Evolutionary conservation across 1,284 basidiomycete species (phyloP).

Genomic region (Microbotryum silenes-acaulis): DNA sequence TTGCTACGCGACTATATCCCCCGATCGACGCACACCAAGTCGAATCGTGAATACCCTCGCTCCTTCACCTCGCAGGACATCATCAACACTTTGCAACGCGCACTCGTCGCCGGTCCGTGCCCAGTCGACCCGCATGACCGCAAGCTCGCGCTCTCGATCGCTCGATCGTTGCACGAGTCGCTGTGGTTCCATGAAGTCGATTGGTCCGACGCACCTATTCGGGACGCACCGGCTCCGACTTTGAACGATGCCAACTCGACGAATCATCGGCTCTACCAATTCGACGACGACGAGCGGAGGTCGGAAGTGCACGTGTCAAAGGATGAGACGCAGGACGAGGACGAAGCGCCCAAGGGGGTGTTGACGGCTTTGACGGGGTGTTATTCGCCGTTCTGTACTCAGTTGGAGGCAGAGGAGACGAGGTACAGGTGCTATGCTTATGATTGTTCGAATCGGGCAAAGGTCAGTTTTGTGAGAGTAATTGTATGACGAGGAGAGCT

Average conservation of each 20-base stretch:
- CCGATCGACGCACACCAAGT: slow-evolving; percentile 78
- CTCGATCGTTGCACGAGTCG: slow-evolving; percentile 79
- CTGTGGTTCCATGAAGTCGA: slow-evolving; percentile 89
- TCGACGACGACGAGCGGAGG: slow-evolving; percentile 46
- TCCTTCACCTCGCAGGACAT: slow-evolving; percentile 89
- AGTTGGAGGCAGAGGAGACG: slow-evolving; percentile 44
- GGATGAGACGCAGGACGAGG: slow-evolving; percentile 32
- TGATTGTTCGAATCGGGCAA: slow-evolving; percentile 59
- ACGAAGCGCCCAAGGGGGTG: slow-evolving; percentile 77
- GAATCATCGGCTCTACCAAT: slow-evolving; percentile 18
- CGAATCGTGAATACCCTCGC: slow-evolving; percentile 72
- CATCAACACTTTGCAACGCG: slow-evolving; percentile 56
- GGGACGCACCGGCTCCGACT: neutral
- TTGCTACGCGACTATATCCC: slow-evolving; percentile 79
- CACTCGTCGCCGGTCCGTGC: neutral
- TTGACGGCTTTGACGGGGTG: slow-evolving; percentile 54
- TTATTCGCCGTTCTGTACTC: slow-evolving; percentile 64
- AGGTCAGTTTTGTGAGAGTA: slow-evolving; percentile 4
- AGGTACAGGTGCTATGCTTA: slow-evolving; percentile 42
- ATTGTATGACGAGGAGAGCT: neutral
- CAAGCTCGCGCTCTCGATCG: slow-evolving; percentile 72
- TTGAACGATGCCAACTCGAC: slow-evolving; percentile 61
- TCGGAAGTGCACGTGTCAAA: neutral
- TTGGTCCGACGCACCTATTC: slow-evolving; percentile 4
- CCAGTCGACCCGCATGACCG: slow-evolving; percentile 52